Conservation (phyloP, 2,329 filamentous ascomycete species). For the Exophiala oligosperma region DNA sequence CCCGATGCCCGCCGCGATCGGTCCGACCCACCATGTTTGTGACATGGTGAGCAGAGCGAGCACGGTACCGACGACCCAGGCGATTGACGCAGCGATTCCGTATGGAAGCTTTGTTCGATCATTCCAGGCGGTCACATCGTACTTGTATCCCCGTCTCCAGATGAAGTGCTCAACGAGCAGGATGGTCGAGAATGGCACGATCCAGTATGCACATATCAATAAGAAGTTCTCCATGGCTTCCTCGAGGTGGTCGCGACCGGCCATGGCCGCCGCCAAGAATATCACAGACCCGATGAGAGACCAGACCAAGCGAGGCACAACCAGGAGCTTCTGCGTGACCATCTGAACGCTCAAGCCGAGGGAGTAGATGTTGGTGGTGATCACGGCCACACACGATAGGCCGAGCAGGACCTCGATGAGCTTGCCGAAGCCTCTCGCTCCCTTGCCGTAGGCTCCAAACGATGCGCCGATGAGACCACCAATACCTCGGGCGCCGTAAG, state of each 20-base stretch:
- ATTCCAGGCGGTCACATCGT: constrained; percentile 64
- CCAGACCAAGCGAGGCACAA: constrained; percentile 65
- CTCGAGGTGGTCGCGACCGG: constrained; percentile 61
- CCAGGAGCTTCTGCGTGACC: constrained; percentile 58
- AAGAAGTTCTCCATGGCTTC: constrained; percentile 69
- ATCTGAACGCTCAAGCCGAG: constrained; percentile 67
- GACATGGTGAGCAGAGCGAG: constrained; percentile 67
- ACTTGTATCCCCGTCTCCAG: constrained; percentile 54
- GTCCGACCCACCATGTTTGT: constrained; percentile 68
- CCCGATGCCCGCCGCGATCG: constrained; percentile 58
- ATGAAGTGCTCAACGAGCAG: constrained; percentile 60
- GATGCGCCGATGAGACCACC: constrained; percentile 24
- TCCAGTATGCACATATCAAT: constrained; percentile 70
- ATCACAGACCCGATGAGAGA: constrained; percentile 62
- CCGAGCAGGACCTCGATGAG: constrained; percentile 67
- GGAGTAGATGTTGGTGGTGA: constrained; percentile 64
- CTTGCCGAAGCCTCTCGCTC: constrained; percentile 56
- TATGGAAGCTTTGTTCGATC: constrained; percentile 59
- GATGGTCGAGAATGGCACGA: constrained; percentile 65
- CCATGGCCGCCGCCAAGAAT: constrained; percentile 64
- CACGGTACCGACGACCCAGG: constrained; percentile 65
- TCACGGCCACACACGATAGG: constrained; percentile 65
- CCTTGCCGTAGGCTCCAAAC: constrained; percentile 16
- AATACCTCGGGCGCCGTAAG: constrained; percentile 14
- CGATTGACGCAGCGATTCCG: constrained; percentile 60